Evolutionary conservation across 2,329 filamentous ascomycete species (phyloP).

Genomic region (Eutypella sp.): DNA sequence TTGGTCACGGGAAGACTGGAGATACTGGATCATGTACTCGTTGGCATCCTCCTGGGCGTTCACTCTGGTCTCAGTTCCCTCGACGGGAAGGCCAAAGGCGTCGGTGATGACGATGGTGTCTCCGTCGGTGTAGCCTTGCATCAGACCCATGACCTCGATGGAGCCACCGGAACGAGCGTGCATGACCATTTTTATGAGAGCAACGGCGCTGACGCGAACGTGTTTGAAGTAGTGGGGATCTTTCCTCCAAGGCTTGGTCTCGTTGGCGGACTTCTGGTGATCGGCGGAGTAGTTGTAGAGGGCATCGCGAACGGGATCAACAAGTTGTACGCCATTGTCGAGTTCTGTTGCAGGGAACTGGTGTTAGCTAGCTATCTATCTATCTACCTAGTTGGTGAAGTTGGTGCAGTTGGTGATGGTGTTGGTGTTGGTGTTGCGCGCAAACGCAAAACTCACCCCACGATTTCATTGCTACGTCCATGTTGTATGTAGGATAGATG

Average conservation of each 20-base stretch:
- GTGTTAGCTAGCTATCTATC: slow-evolving; percentile 12
- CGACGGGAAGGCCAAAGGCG: slow-evolving; percentile 87
- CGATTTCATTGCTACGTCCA: slow-evolving; percentile 54
- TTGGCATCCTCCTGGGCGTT: slow-evolving; percentile 95
- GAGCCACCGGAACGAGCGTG: slow-evolving; percentile 91
- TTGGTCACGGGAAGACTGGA: slow-evolving; percentile 69
- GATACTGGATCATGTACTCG: slow-evolving; percentile 91
- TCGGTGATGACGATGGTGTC: slow-evolving; percentile 90
- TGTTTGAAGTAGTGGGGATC: slow-evolving; percentile 88
- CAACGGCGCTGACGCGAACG: slow-evolving; percentile 88
- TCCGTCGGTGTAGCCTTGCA: slow-evolving; percentile 88
- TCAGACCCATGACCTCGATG: slow-evolving; percentile 95
- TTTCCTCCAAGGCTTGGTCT: slow-evolving; percentile 66
- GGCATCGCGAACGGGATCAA: slow-evolving; percentile 82
- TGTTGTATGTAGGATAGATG: slow-evolving; percentile 25
- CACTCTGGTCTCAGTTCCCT: slow-evolving; percentile 96
- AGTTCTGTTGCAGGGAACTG: slow-evolving; percentile 55
- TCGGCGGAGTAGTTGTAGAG: slow-evolving; percentile 78
- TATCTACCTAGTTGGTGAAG: no score
- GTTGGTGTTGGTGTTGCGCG: not conserved
- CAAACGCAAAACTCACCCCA: slow-evolving; percentile 62
- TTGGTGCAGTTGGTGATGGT: slow-evolving; percentile 11
- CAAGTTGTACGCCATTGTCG: slow-evolving; percentile 77
- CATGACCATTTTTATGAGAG: slow-evolving; percentile 98
- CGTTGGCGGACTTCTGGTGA: slow-evolving; percentile 61